Evolutionary conservation across 495 filamentous ascomycete genomes (phyloP), one percentile per base, ranked within the genome.

Genomic region (Aspergillus cavernicola): DNA sequence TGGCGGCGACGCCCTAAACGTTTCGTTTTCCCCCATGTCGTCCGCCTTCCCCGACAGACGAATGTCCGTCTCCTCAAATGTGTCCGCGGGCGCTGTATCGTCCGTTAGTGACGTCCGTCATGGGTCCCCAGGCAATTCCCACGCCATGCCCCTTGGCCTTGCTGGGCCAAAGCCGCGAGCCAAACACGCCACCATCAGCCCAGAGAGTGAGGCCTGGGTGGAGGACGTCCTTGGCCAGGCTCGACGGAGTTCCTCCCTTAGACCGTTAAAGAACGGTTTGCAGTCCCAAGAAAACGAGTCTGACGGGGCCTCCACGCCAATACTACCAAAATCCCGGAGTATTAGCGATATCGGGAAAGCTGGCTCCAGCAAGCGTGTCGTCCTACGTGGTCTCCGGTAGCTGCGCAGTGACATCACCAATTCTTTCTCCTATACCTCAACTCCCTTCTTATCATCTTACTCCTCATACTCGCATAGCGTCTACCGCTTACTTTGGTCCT

Each of bases 151-250:
- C 4, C 68, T 79, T 10, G 76, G 74, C 16, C 66, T 79, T 18
- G 77, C 76, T 1, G 77, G 77, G 3, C 75, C 75, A 0, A 76
- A 70, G 31, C 73, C 73, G 7, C 69, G 73, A 11, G 71, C 70
- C 4, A 66, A 70, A 38, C 68, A 72, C 11, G 58, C 69, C 19
- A 72, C 72, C 16, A 78, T 80, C 60, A 75, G 66, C 22, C 73
- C 76, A 0, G 69, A 76, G 22, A 77, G 76, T 48, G 76, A 80
- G 63, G 76, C 76, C 2, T 79, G 76, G 77, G 76, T 77, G 1
- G 71, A 71, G 55, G 68, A 71, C 43, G 73, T 77, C 2, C 60
- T 77, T 29, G 67, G 72, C 15, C 70, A 75, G 56, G 71, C 73
- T 2, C 69, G 73, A 23, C 49, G 66, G 19, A 72, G 71, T 20